Evolutionary conservation across 768 basidiomycete genomes (phyloP), one percentile per base, ranked within the genome.

Genomic region (Collybia sordida): DNA sequence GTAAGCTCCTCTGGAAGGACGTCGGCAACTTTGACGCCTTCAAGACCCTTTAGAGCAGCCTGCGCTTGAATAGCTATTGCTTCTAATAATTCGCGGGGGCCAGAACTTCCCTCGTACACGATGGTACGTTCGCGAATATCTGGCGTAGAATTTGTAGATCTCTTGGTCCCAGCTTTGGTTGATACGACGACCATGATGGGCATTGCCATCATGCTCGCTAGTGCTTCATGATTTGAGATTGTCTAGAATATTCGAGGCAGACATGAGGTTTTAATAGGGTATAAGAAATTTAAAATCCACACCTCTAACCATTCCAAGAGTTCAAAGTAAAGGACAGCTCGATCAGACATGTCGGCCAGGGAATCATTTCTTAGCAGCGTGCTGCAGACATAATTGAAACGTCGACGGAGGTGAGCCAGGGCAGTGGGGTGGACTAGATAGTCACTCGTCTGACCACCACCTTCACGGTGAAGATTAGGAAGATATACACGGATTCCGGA

Each of bases 141-240:
- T 14, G 77, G 67, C 52, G 72, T 74, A 41, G 71, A 66, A 45
- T 68, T 74, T 3, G 69, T 60, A 6, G 69, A 62, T 58, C 75
- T 81, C 72, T 80, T 85, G n/a, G 81, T 71, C 3, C 74, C 72
- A n/a, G 83, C 71, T 62, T 87, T 88, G 45, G 83, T 78, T 17
- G 86, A 86, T 4, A 78, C 74, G 17, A 83, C 80, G n/a, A 85
- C 83, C 93, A 94, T 94, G 62, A 91, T 92, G 5, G 93, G 93
- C 92, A 95, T 96, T 1, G 91, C 93, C 83, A 96, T 91, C 88
- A 95, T 94, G 53, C 89, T 91, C 14, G 92, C 92, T 35, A 97
- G 70, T 4, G 92, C 88, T 73, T 96, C 95, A 54, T 97, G 94
- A 57, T 86, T 86, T 5, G 93, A 95, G 40, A 98, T 88, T 0